These are phyloP conservation scores for Pelargonium myrrhifolium DNA, from an alignment of 441 rosid genomes.

Conservation along the genomic window DNA sequence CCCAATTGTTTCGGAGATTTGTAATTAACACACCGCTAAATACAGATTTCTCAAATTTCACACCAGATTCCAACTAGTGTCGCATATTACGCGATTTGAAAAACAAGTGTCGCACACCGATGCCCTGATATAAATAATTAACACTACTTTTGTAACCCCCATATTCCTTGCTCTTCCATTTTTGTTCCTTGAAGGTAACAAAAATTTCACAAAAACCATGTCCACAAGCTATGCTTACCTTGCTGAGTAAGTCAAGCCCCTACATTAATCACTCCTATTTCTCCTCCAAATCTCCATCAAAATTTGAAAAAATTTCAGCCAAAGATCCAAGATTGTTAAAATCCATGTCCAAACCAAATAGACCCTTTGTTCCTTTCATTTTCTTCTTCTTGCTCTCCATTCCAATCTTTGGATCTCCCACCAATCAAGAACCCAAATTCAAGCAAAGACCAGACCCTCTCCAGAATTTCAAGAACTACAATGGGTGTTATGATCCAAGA, in stretches of 20 bases:
- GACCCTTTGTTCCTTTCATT: conserved; percentile 21
- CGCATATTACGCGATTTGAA: background rate
- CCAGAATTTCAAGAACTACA: conserved; percentile 37
- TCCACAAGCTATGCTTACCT: conserved; percentile 62
- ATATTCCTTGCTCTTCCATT: conserved; percentile 31
- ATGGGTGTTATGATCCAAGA: conserved; percentile 39
- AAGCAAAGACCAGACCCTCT: conserved; percentile 49
- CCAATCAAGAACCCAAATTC: conserved; percentile 20
- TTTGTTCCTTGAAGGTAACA: conserved; percentile 25
- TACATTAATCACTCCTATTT: conserved; percentile 7
- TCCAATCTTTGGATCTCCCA: conserved; percentile 18
- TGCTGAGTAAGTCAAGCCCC: conserved; percentile 36
- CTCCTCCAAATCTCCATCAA: background rate
- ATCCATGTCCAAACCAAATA: conserved; percentile 27
- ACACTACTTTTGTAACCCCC: too few species aligned
- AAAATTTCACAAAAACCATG: conserved; percentile 23
- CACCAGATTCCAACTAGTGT: background rate
- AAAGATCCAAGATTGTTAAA: conserved; percentile 6
- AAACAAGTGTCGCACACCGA: too few species aligned
- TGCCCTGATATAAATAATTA: too few species aligned
- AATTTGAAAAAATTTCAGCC: conserved; percentile 18
- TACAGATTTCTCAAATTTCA: background rate
- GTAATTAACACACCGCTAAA: background rate
- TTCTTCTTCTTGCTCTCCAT: conserved; percentile 29
- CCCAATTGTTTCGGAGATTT: background rate